These are phyloP conservation scores for Fusarium citri DNA, from an alignment of 2,329 filamentous ascomycete genomes.

Conservation along the genomic window DNA sequence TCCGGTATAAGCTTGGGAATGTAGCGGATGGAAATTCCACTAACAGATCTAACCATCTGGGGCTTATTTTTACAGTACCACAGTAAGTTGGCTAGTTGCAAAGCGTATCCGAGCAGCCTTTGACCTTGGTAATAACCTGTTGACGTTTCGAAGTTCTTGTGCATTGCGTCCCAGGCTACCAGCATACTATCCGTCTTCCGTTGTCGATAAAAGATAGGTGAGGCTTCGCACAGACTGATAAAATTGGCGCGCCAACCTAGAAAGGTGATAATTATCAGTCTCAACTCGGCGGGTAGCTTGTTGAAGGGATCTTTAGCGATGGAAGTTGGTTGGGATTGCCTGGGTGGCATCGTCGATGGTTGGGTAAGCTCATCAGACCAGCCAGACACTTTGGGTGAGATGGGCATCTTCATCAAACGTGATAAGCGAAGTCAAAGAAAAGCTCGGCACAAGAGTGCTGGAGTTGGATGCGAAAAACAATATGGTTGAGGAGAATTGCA, in stretches of 20 bases:
- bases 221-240: not conserved
- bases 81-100: not conserved
- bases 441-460: too few species aligned
- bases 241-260: not conserved
- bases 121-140: not conserved
- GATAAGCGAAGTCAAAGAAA: not conserved
- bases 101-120: fast-evolving
- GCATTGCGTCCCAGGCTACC: not conserved
- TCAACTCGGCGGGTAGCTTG: not conserved
- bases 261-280: not conserved
- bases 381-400: not conserved
- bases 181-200: not conserved
- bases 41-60: not conserved
- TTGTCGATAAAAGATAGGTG: not conserved
- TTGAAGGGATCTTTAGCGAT: not conserved
- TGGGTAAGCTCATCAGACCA: not conserved
- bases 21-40: too few species aligned
- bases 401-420: not conserved
- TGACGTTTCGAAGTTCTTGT: not conserved
- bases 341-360: not conserved
- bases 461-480: too few species aligned
- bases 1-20: too few species aligned
- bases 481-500: not conserved
- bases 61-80: not conserved
- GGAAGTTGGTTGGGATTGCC: fast-evolving